phyloP scores from a whole-genome alignment of 306 rosid species.

The Pterocarpus santalinus region DNA sequence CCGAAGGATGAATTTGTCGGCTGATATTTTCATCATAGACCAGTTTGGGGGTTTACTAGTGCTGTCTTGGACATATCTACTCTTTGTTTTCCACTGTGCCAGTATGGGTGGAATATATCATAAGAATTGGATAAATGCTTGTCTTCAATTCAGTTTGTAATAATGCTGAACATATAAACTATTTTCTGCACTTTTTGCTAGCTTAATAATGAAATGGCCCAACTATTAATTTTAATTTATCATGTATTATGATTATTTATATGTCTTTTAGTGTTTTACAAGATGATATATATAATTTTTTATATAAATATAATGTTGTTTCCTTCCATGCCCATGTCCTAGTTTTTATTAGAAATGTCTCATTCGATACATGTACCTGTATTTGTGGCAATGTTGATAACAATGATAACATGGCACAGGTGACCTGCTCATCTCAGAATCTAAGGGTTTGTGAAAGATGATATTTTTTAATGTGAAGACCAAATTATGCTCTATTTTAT shows the following conservation, averaged over 20 bases:
- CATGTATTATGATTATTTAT: neutral
- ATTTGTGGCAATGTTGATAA: constrained; percentile 21
- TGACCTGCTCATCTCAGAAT: constrained; percentile 58
- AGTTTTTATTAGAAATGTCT: neutral
- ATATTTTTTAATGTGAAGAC: neutral
- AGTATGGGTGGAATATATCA: too few species aligned
- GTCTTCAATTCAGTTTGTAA: neutral
- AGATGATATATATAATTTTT: neutral
- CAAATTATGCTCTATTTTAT: neutral
- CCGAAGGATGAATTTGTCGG: too few species aligned
- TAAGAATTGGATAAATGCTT: neutral
- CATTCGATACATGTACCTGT: neutral
- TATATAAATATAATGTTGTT: neutral
- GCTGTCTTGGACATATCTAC: too few species aligned
- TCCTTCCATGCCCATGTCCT: neutral
- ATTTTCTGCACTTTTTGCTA: neutral
- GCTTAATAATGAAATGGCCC: neutral
- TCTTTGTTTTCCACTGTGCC: too few species aligned
- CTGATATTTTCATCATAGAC: too few species aligned
- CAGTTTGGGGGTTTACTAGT: too few species aligned
- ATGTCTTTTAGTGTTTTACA: neutral
- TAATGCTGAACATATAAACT: neutral
- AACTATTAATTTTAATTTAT: neutral
- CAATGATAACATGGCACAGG: constrained; percentile 50
- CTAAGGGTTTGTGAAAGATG: constrained; percentile 61